Evolutionary conservation across 75 land plant genomes (phyloP).

Genomic region (Sequoia sempervirens): DNA sequence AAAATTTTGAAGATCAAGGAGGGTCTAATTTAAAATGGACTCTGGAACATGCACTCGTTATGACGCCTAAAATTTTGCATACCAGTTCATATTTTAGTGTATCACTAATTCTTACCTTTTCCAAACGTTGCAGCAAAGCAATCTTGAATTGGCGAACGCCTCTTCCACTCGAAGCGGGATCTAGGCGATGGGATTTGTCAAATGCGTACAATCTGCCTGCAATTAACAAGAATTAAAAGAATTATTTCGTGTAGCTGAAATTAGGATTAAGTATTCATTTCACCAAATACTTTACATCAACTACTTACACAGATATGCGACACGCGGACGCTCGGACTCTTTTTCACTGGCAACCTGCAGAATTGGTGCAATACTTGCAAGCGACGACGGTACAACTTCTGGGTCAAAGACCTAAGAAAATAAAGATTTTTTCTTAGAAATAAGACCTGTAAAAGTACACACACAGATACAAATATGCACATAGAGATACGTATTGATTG

Average conservation of each 20-base stretch:
- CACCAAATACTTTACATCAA: background rate
- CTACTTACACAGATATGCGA: conserved; percentile 79
- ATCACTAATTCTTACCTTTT: conserved; percentile 34
- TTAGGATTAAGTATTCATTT: background rate
- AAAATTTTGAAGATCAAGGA: too few species aligned
- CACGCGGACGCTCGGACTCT: conserved; percentile 73
- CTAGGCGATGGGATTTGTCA: conserved; percentile 86
- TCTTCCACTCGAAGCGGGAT: too few species aligned
- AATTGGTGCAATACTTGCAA: conserved; percentile 72
- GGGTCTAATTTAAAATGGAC: too few species aligned
- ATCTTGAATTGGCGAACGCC: too few species aligned
- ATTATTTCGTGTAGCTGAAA: background rate
- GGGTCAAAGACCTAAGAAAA: too few species aligned
- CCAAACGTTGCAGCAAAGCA: conserved; percentile 71
- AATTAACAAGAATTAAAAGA: background rate
- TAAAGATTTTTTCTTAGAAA: background rate
- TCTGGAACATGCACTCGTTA: too few species aligned
- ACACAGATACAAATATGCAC: too few species aligned
- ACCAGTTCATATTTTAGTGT: background rate
- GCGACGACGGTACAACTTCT: too few species aligned
- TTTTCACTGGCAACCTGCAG: conserved; percentile 91
- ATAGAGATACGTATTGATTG: too few species aligned
- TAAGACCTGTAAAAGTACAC: too few species aligned
- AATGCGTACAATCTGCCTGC: conserved; percentile 85
- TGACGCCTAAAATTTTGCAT: background rate